phyloP scores from a whole-genome alignment of 148 eudicot genomes.

The Heliamphora exappendiculata region DNA sequence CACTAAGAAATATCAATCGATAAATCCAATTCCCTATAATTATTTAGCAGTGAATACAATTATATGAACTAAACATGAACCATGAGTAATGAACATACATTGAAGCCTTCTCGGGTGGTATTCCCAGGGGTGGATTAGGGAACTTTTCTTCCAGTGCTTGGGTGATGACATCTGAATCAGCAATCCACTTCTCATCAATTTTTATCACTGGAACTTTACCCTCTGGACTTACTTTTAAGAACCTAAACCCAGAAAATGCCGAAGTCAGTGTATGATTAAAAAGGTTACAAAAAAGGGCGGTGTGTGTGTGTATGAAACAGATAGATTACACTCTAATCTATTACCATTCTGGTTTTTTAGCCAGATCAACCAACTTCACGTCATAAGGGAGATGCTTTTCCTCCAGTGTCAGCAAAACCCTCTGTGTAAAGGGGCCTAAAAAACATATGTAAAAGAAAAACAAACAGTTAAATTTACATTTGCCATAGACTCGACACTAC shows the following conservation, averaged over 20 bases:
- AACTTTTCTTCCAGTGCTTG: constrained; percentile 68
- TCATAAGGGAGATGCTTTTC: constrained; percentile 87
- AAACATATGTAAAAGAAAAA: neutral
- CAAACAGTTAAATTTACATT: neutral
- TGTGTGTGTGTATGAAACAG: neutral
- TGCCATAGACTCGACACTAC: neutral
- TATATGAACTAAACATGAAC: neutral
- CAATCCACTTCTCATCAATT: constrained; percentile 82
- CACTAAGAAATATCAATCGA: neutral
- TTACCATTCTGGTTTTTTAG: constrained; percentile 85
- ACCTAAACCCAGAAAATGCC: constrained; percentile 33
- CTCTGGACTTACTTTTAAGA: constrained; percentile 67
- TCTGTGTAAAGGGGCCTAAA: constrained; percentile 87
- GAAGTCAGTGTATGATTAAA: neutral
- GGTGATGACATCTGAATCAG: constrained; percentile 89
- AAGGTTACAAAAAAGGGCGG: neutral
- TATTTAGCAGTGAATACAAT: neutral
- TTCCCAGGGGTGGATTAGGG: constrained; percentile 69
- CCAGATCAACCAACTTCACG: constrained; percentile 62
- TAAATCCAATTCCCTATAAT: neutral
- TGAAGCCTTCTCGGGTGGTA: constrained; percentile 80
- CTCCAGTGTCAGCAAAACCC: constrained; percentile 79
- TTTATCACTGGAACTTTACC: constrained; percentile 90
- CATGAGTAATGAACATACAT: constrained; percentile 35
- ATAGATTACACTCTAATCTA: neutral